phyloP scores from a whole-genome alignment of 2,329 filamentous ascomycete genomes.

The Cladosporium sp. region DNA sequence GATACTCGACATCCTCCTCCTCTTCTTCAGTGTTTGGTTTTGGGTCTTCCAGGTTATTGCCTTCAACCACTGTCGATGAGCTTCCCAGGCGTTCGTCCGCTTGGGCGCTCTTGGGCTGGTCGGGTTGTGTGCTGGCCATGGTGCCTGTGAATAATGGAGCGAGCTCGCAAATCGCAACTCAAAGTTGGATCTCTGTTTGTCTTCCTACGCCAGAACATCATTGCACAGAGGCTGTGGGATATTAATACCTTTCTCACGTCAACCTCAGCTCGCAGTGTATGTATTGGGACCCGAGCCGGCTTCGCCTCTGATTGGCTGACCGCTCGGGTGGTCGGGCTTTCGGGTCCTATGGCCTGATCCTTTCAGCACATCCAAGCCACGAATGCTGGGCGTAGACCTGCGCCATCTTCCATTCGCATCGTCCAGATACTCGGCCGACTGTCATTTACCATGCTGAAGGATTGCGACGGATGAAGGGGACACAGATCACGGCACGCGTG shows the following conservation, averaged over 20 bases:
- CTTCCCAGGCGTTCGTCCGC: background rate
- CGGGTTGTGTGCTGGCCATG: background rate
- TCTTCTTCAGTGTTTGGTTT: background rate
- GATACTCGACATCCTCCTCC: conserved; percentile 13
- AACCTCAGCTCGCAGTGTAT: too few species aligned
- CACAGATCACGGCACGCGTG: too few species aligned
- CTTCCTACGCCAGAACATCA: background rate
- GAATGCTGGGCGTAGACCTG: too few species aligned
- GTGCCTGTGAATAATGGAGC: background rate
- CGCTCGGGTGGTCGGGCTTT: too few species aligned
- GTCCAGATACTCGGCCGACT: too few species aligned
- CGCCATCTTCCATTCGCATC: too few species aligned
- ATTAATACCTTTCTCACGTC: background rate
- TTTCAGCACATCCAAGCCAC: too few species aligned
- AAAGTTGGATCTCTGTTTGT: background rate
- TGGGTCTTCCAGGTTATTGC: background rate
- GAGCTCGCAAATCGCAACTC: background rate
- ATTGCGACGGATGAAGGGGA: too few species aligned
- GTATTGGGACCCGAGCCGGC: too few species aligned
- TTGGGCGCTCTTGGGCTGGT: background rate
- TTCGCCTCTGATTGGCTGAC: too few species aligned
- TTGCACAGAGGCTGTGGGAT: background rate
- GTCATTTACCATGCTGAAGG: too few species aligned
- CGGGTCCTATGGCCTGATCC: too few species aligned
- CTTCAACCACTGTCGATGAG: background rate